Evolutionary conservation across 2,329 filamentous ascomycete genomes (phyloP).

Genomic region (Penicillium oxalicum): DNA sequence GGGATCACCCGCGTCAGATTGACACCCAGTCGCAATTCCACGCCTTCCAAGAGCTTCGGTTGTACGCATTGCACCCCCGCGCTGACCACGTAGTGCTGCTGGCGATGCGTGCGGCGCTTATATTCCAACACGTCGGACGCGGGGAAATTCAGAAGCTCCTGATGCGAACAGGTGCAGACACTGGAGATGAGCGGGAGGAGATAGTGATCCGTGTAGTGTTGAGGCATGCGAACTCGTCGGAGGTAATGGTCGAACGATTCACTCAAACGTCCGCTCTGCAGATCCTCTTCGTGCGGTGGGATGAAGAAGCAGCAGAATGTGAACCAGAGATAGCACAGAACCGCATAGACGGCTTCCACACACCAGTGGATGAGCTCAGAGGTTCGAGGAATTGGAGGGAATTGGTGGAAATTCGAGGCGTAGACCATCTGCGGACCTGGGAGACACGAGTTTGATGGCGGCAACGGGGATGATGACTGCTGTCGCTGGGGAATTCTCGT

Average conservation of each 20-base stretch:
- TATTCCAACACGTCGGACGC: conserved; percentile 50
- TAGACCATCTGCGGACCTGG: conserved; percentile 46
- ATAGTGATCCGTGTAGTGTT: conserved; percentile 45
- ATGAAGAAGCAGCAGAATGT: conserved; percentile 48
- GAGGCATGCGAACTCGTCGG: conserved; percentile 46
- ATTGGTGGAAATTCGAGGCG: conserved; percentile 49
- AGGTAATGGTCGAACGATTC: conserved; percentile 50
- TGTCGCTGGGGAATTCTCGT: conserved; percentile 26
- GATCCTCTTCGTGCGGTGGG: conserved; percentile 25
- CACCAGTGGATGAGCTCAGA: conserved; percentile 36
- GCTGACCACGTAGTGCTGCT: conserved; percentile 48
- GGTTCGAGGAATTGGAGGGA: conserved; percentile 39
- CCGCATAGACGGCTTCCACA: conserved; percentile 42
- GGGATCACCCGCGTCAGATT: conserved; percentile 19
- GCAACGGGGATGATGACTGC: conserved; percentile 3
- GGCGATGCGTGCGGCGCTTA: conserved; percentile 43
- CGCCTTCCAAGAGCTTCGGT: conserved; percentile 37
- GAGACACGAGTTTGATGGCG: background rate
- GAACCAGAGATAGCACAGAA: conserved; percentile 51
- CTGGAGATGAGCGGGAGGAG: conserved; percentile 51
- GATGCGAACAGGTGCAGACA: conserved; percentile 52
- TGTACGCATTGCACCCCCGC: conserved; percentile 49
- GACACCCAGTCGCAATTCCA: conserved; percentile 40
- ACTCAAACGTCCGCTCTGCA: conserved; percentile 8
- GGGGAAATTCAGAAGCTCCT: conserved; percentile 47